Evolutionary conservation across 192 early-diverging fungal species (phyloP).

Genomic region (Allomyces macrogynus): DNA sequence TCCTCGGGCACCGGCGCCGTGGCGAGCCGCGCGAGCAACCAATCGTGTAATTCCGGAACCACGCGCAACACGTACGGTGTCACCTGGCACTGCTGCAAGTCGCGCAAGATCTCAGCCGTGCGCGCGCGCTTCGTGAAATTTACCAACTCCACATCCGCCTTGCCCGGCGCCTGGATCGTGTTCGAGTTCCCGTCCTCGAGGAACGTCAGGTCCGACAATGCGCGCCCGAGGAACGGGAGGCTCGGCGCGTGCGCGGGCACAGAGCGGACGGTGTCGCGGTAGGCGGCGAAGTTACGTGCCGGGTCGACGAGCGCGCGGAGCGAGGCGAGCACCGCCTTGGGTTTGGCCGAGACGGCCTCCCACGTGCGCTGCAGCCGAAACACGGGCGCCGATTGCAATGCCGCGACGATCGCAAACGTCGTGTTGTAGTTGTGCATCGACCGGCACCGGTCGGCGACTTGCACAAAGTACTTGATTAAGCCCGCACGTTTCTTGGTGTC

Average conservation of each 20-base stretch:
- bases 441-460: slow-evolving; percentile 64
- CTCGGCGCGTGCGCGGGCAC: slow-evolving; percentile 21
- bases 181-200: slow-evolving; percentile 67
- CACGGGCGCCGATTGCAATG: slow-evolving; percentile 69
- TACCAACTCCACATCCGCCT: slow-evolving; percentile 40
- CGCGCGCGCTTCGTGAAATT: slow-evolving; percentile 79
- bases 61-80: slow-evolving; percentile 49
- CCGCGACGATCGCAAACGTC: slow-evolving; percentile 72
- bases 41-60: slow-evolving; percentile 67
- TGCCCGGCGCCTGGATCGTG: slow-evolving; percentile 14
- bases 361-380: slow-evolving; percentile 78
- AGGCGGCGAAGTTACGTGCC: too few relatives aligned
- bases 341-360: slow-evolving; percentile 29
- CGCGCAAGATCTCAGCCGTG: slow-evolving; percentile 66
- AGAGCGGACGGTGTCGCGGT: too few relatives aligned
- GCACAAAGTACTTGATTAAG: slow-evolving; percentile 67
- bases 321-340: too few relatives aligned
- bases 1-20: not conserved
- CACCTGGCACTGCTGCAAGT: slow-evolving; percentile 76
- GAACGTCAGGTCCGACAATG: slow-evolving; percentile 65
- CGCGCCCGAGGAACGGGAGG: slow-evolving; percentile 59
- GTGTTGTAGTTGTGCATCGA: slow-evolving; percentile 86
- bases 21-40: slow-evolving; percentile 5
- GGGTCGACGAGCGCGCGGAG: too few relatives aligned
- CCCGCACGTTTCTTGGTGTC: slow-evolving; percentile 59